These are phyloP conservation scores for Mycena alexandri DNA, from an alignment of 768 basidiomycete species.

Conservation along the genomic window DNA sequence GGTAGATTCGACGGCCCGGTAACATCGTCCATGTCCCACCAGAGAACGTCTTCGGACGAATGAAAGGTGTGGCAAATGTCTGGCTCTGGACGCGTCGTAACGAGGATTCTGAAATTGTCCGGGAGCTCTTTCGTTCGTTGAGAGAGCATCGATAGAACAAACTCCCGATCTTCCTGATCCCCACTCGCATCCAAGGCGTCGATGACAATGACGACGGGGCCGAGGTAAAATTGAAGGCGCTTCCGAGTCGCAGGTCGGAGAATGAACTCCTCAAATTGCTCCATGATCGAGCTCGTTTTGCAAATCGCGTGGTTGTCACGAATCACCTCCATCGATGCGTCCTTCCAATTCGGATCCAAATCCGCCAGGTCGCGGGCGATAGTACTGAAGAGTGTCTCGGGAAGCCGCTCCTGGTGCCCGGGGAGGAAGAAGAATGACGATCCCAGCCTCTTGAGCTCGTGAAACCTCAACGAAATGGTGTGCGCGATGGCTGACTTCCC, in stretches of 20 bases:
- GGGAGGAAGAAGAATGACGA: slow-evolving; percentile 28
- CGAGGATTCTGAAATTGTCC: too few relatives aligned
- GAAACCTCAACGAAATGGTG: slow-evolving; percentile 15
- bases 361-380: slow-evolving; percentile 27
- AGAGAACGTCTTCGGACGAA: too few relatives aligned
- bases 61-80: too few relatives aligned
- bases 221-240: slow-evolving; percentile 10
- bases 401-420: neutral
- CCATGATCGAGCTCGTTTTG: slow-evolving; percentile 17
- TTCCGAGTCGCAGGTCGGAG: slow-evolving; percentile 21
- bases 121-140: slow-evolving; percentile 13
- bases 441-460: slow-evolving; percentile 20
- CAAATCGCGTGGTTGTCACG: slow-evolving; percentile 1
- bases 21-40: too few relatives aligned
- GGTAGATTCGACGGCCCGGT: too few relatives aligned
- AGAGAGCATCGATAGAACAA: slow-evolving; percentile 10
- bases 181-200: slow-evolving; percentile 20
- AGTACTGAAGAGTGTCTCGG: slow-evolving; percentile 24
- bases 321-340: slow-evolving; percentile 1
- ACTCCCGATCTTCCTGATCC: neutral
- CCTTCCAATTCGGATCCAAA: slow-evolving; percentile 21
- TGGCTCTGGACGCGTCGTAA: too few relatives aligned
- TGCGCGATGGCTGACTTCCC: slow-evolving; percentile 29
- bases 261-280: slow-evolving; percentile 33
- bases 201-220: slow-evolving; percentile 29